Base-by-base conservation (phyloP, 1,284 basidiomycete species). In the Mycena sp. region DNA sequence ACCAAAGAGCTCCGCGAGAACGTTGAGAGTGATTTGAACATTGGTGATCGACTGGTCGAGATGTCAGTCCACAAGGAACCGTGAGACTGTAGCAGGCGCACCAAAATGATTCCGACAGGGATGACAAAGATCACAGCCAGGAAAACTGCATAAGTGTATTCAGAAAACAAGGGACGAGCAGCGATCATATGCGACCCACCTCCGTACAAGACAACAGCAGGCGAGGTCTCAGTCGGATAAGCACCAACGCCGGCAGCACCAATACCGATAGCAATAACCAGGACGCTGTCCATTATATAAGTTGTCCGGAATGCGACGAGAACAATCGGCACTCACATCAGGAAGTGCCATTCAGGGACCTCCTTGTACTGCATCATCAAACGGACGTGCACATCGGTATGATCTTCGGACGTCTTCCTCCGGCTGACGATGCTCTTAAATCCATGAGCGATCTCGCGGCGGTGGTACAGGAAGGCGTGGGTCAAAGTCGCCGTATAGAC, bases 101-200 rank as follows among this genome's bases (percentile, higher is more conserved):
- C 80, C 51, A 73, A 71, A 54, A 82, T 76, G 67, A 81, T 78
- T 25, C 80, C 81, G 37, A 80, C 72, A 1, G 81, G 81, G 14
- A 82, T 64, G 40, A 77, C 70, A 67, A 77, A 80, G 32, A 80
- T 69, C 23, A 75, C 51, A 0, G 77, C 72, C 57, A 71, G 63
- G 57, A 73, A 70, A 17, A 76, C 69, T 45, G 30, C 30, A 19
- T 5, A 19, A 32, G 3, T 17, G 0, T 11, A 35, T n/a, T 26
- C 14, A 19, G 32, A 28, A 9, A 45, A 3, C 1, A 7, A 46
- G 23, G 21, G 25, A 23, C 17, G 19, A 26, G 1, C 2, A 11
- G 35, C 44, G n/a, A 23, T 12, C 29, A 29, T 16, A 19, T 12
- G 21, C n/a, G 26, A 25, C 64, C 35, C 19, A 61, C 64, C 64